Evolutionary conservation across 2,329 filamentous ascomycete genomes (phyloP).

Genomic region (Anthostomella pinea): DNA sequence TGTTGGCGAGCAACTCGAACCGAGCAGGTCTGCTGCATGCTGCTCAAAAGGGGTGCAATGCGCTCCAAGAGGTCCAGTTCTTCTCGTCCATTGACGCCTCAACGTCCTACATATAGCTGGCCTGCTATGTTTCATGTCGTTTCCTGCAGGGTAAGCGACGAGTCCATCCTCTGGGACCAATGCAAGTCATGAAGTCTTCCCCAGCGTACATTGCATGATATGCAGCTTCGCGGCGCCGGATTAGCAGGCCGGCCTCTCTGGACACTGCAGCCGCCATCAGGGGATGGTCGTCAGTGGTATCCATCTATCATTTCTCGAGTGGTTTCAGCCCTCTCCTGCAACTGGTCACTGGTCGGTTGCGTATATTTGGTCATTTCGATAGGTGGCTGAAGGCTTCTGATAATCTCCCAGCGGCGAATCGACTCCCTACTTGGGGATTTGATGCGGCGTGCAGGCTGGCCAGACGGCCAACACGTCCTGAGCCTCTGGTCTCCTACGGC

Average conservation of each 20-base stretch:
- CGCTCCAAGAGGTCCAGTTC: conserved; percentile 10
- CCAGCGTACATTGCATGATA: conserved; percentile 11
- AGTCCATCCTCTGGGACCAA: conserved; percentile 11
- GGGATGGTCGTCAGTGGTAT: conserved; percentile 15
- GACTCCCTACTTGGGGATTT: no score
- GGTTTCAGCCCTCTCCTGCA: conserved; percentile 19
- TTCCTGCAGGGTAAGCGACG: conserved; percentile 11
- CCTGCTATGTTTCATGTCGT: conserved; percentile 20
- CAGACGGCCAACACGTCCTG: background rate
- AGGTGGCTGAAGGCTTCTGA: conserved; percentile 8
- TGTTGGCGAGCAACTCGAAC: conserved; percentile 13
- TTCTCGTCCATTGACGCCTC: conserved; percentile 8
- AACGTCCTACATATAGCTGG: conserved; percentile 14
- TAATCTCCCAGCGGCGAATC: conserved; percentile 16
- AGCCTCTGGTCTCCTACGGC: background rate
- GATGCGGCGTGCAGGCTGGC: conserved; percentile 9
- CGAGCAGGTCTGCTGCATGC: conserved; percentile 18
- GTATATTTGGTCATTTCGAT: conserved; percentile 19
- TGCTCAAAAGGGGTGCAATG: conserved; percentile 19
- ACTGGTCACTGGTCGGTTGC: conserved; percentile 10
- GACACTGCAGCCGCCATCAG: conserved; percentile 2
- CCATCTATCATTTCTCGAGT: conserved; percentile 12
- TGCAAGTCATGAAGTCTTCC: conserved; percentile 22
- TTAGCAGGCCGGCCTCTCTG: conserved; percentile 10
- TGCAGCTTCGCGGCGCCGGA: conserved; percentile 13